A percentile compares a stretch with the other conserved stretches of the same genome.
Conservation (phyloP, 192 early-diverging fungal species). For the Paraglomus brasilianum region DNA sequence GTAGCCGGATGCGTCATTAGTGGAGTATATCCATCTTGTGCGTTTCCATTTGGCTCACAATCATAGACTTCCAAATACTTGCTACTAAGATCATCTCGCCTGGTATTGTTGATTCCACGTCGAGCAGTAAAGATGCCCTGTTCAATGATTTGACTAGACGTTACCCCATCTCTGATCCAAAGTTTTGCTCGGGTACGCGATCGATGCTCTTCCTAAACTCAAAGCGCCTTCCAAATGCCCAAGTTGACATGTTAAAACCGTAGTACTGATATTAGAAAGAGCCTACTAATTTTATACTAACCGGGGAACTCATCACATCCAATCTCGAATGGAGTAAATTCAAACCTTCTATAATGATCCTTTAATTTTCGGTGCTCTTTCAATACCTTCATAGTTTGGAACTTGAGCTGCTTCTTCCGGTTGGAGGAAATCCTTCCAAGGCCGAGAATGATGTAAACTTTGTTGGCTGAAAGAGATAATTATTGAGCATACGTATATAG, state of each 20-base stretch:
- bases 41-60: not conserved
- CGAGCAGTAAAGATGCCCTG: constrained; percentile 21
- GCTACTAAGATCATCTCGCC: not conserved
- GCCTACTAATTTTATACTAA: constrained; percentile 27
- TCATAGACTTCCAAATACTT: constrained; percentile 2
- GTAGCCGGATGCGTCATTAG: too few species aligned
- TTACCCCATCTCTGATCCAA: constrained; percentile 63
- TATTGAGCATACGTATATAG: not conserved
- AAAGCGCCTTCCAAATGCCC: constrained; percentile 77
- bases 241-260: constrained; percentile 34
- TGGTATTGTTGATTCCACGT: not conserved
- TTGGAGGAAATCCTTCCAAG: constrained; percentile 41
- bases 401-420: constrained; percentile 19
- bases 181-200: constrained; percentile 63
- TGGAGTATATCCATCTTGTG: not conserved
- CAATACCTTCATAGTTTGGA: constrained; percentile 35
- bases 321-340: constrained; percentile 76
- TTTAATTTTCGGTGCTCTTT: constrained; percentile 29
- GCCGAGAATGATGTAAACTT: constrained; percentile 61
- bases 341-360: constrained; percentile 73
- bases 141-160: constrained; percentile 69
- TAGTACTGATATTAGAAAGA: too few species aligned
- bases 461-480: not conserved
- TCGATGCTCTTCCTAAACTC: constrained; percentile 56
- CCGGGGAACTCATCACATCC: constrained; percentile 71